These are phyloP conservation scores for Eragrostis tef DNA, from an alignment of 202 grass and related monocot species.

Conservation along the genomic window DNA sequence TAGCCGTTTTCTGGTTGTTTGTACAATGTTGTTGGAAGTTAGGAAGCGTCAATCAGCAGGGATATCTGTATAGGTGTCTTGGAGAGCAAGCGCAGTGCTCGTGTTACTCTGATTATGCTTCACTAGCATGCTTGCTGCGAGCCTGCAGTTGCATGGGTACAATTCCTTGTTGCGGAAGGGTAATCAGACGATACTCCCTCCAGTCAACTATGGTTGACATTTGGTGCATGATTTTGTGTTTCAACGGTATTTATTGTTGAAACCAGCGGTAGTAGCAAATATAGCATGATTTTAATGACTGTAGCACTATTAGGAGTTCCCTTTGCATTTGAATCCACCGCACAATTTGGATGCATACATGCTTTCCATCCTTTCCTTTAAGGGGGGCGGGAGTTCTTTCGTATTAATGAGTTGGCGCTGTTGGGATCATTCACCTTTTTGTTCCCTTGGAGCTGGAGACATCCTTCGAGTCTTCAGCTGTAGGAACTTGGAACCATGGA, in stretches of 20 bases:
- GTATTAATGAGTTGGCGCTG: too few species aligned
- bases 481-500: neutral
- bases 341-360: too few species aligned
- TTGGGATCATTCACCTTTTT: neutral
- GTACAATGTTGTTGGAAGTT: neutral
- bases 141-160: neutral
- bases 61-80: neutral
- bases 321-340: neutral
- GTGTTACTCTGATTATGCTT: slow-evolving; percentile 7
- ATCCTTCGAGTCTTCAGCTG: neutral
- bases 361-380: too few species aligned
- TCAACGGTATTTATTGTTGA: neutral
- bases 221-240: too few species aligned
- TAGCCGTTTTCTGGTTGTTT: neutral
- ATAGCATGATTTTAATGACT: neutral
- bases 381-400: too few species aligned
- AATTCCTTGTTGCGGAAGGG: neutral
- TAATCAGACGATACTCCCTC: neutral
- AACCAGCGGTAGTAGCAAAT: neutral
- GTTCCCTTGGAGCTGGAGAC: neutral
- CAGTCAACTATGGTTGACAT: neutral
- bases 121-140: neutral
- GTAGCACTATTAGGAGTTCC: neutral
- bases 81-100: neutral
- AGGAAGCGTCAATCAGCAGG: neutral